These are phyloP conservation scores for Pseudocercospora eumusae DNA, from an alignment of 2,329 filamentous ascomycete species.

Conservation along the genomic window DNA sequence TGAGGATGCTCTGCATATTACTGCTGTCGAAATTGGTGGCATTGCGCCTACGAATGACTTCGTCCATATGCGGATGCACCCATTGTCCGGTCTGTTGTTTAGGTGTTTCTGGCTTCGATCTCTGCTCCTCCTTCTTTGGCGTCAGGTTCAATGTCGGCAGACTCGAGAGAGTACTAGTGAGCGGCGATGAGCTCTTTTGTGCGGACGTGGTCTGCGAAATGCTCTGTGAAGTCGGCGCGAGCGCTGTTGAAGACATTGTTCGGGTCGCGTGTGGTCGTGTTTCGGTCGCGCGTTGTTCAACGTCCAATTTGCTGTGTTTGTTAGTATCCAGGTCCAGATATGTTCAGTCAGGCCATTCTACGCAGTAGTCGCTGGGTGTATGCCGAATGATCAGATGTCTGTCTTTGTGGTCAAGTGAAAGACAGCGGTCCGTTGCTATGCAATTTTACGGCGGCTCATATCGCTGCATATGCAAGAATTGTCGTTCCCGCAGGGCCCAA, in stretches of 20 bases:
- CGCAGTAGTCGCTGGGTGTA: slow-evolving; percentile 4
- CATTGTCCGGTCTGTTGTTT: slow-evolving; percentile 64
- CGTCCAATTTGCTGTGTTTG: neutral
- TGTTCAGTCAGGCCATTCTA: too few species aligned
- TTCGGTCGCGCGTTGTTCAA: neutral
- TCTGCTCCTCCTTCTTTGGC: slow-evolving; percentile 18
- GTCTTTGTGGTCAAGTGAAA: neutral
- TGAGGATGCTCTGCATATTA: slow-evolving; percentile 69
- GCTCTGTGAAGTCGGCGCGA: slow-evolving; percentile 15
- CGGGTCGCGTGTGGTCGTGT: slow-evolving; percentile 1
- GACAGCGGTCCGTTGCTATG: slow-evolving; percentile 7
- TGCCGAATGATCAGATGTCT: neutral
- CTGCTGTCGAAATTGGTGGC: slow-evolving; percentile 75
- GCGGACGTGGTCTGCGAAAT: slow-evolving; percentile 21
- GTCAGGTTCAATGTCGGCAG: slow-evolving; percentile 25
- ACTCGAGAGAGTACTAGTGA: slow-evolving; percentile 7
- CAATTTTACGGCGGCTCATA: neutral
- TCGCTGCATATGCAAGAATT: neutral
- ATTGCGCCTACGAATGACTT: slow-evolving; percentile 80
- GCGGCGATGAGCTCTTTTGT: slow-evolving; percentile 14
- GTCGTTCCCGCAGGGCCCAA: neutral
- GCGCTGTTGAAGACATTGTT: slow-evolving; percentile 16
- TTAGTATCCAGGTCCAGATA: slow-evolving; percentile 1
- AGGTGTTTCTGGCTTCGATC: slow-evolving; percentile 35
- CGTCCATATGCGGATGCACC: slow-evolving; percentile 84